A percentile compares a stretch with the other conserved stretches of the same genome.
phyloP scores from a whole-genome alignment of 1,139 yeast species.

The Zhuliangozyma parablackwelliae region DNA sequence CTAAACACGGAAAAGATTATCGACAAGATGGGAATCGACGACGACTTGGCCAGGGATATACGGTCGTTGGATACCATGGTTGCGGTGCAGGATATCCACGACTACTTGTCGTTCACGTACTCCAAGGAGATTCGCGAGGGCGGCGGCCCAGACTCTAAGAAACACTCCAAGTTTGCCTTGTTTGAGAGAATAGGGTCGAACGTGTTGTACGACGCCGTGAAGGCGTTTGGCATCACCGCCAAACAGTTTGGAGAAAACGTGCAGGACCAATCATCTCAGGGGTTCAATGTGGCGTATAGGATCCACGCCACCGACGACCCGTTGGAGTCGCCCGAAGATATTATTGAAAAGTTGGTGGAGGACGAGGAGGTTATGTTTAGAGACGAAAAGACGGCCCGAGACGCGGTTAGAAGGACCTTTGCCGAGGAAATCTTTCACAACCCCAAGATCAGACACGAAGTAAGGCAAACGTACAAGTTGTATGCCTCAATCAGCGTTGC shows the following conservation, averaged over 20 bases:
- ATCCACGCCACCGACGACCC: conserved; percentile 76
- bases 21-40: conserved; percentile 51
- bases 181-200: conserved; percentile 75
- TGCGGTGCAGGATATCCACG: conserved; percentile 84
- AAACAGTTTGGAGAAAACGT: conserved; percentile 83
- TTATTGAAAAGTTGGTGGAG: conserved; percentile 54
- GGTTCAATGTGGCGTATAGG: conserved; percentile 49
- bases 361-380: conserved; percentile 54
- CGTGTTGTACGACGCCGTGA: conserved; percentile 62
- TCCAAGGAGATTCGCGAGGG: conserved; percentile 62
- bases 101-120: conserved; percentile 77
- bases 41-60: conserved; percentile 55
- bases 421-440: conserved; percentile 80
- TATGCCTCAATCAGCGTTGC: conserved; percentile 70
- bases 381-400: conserved; percentile 60
- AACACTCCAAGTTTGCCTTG: conserved; percentile 67
- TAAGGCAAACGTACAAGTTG: conserved; percentile 65
- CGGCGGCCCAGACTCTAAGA: conserved; percentile 33
- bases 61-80: conserved; percentile 61
- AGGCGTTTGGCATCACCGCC: conserved; percentile 73
- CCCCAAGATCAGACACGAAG: conserved; percentile 72
- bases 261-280: conserved; percentile 50
- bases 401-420: conserved; percentile 69
- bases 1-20: conserved; percentile 57
- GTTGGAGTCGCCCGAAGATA: conserved; percentile 57